Evolutionary conservation across 1,284 basidiomycete genomes (phyloP).

Genomic region (Heterobasidion annosum): DNA sequence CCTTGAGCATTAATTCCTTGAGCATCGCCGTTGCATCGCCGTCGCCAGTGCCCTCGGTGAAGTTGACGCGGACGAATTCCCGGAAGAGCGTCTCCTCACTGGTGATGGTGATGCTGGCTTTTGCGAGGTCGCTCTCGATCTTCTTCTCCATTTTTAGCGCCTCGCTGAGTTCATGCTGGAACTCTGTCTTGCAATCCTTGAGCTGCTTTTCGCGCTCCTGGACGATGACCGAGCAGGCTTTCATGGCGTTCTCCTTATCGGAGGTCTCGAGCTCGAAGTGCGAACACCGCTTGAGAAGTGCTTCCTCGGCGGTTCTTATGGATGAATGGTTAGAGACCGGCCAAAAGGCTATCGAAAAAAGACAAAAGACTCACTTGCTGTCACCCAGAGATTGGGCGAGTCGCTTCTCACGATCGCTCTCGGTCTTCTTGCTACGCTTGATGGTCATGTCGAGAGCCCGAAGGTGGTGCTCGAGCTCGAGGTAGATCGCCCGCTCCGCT

Average conservation of each 20-base stretch:
- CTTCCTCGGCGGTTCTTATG: constrained; percentile 77
- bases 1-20: constrained; percentile 51
- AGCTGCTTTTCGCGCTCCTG: constrained; percentile 74
- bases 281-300: constrained; percentile 86
- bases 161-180: constrained; percentile 56
- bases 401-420: constrained; percentile 86
- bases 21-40: constrained; percentile 61
- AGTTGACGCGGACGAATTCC: constrained; percentile 62
- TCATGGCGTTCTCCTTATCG: constrained; percentile 72
- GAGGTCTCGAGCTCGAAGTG: constrained; percentile 85
- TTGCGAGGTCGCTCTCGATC: constrained; percentile 8
- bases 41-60: constrained; percentile 67
- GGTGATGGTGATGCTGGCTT: constrained; percentile 37
- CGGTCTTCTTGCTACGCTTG: constrained; percentile 77
- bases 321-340: too few relatives aligned
- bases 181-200: constrained; percentile 69
- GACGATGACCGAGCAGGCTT: constrained; percentile 89
- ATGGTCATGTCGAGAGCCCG: constrained; percentile 85
- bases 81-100: constrained; percentile 72
- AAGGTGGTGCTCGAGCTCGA: constrained; percentile 93
- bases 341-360: too few relatives aligned
- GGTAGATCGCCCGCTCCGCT: constrained; percentile 90
- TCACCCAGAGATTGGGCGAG: constrained; percentile 83
- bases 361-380: constrained; percentile 72
- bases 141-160: constrained; percentile 59